Evolutionary conservation across 345 rosid species (phyloP), one percentile per base, ranked within the genome.

Genomic region (Punica granatum): DNA sequence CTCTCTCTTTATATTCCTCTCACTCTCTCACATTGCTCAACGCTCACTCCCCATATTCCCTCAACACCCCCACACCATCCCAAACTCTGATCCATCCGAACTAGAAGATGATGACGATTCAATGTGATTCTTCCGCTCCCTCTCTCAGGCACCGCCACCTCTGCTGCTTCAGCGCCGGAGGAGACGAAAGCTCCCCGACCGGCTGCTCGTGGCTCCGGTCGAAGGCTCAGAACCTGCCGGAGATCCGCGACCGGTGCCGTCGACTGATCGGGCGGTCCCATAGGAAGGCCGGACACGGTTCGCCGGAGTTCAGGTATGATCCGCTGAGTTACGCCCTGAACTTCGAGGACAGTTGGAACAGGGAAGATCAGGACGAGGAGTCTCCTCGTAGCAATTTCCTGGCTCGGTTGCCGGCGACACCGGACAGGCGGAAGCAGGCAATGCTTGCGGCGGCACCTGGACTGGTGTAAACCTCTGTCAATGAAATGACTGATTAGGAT

Each of bases 251-350:
- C 48, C 66, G 43, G 18, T 63, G 66, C 66, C 66, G 44, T 21
- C 48, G 66, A 7, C 32, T 39, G 48, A 39, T 63, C 32, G 28
- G 48, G 26, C 0, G 62, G 33, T 3, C 39, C 14, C 28, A 21
- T 21, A 53, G 21, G 35, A 54, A 19, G 70, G 48, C 6, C 9
- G 70, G 36, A 14, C 36, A 0, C 32, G 54, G 61, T 60, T 76
- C 86, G 7, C 77, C 71, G 2, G 90, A 92, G 70, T 86, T 87
- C 62, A 72, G 82, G 25, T 92, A 89, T 74, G 96, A 89, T 63
- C 81, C 84, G 10, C 31, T 69, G 77, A 92, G 92, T 46, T 92
- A 89, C 68, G 79, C 85, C 9, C 79, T 87, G 28, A 92, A 92
- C 71, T 92, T 89, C 71, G 89, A 89, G 60, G 87, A 82, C 25